Percentiles rank a stretch among this genome's conserved stretches.
Evolutionary conservation across 768 basidiomycete genomes (phyloP).

Genomic region (Coprinopsis marcescibilis): DNA sequence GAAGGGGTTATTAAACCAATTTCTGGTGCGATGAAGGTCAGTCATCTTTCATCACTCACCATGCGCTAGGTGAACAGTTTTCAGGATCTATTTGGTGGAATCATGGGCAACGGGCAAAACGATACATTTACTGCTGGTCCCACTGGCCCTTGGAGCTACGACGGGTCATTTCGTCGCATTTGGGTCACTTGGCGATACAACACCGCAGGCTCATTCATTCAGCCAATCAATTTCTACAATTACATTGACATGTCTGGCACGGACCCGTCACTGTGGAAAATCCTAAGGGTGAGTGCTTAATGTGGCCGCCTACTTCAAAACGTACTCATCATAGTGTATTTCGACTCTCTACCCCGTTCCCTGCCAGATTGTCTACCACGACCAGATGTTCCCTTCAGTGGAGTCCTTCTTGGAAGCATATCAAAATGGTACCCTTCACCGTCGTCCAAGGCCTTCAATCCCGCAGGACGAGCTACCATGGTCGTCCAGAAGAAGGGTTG

Average conservation of each 20-base stretch:
- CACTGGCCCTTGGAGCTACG: conserved; percentile 50
- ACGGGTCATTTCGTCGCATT: conserved; percentile 51
- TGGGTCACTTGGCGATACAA: conserved; percentile 50
- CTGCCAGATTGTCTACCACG: conserved; percentile 50
- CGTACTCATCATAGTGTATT: background rate
- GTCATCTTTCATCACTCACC: conserved; percentile 5
- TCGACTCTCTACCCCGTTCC: background rate
- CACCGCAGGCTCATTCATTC: conserved; percentile 45
- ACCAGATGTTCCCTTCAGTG: conserved; percentile 44
- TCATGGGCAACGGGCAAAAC: conserved; percentile 27
- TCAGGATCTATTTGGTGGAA: conserved; percentile 46
- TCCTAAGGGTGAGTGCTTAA: conserved; percentile 34
- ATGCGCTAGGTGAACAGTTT: background rate
- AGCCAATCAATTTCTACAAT: conserved; percentile 49
- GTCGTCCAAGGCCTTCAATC: conserved; percentile 26
- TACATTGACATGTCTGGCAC: conserved; percentile 54
- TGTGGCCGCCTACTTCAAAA: background rate
- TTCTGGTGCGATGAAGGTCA: conserved; percentile 36
- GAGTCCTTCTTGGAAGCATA: conserved; percentile 50
- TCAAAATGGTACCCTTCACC: conserved; percentile 44
- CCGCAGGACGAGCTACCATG: conserved; percentile 32
- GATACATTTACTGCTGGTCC: conserved; percentile 39
- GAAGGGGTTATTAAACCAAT: conserved; percentile 29
- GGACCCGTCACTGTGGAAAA: conserved; percentile 44
- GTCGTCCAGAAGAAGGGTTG: conserved; percentile 38